Conservation (phyloP, 176 grass and related monocot species). For the Paspalum notatum region DNA sequence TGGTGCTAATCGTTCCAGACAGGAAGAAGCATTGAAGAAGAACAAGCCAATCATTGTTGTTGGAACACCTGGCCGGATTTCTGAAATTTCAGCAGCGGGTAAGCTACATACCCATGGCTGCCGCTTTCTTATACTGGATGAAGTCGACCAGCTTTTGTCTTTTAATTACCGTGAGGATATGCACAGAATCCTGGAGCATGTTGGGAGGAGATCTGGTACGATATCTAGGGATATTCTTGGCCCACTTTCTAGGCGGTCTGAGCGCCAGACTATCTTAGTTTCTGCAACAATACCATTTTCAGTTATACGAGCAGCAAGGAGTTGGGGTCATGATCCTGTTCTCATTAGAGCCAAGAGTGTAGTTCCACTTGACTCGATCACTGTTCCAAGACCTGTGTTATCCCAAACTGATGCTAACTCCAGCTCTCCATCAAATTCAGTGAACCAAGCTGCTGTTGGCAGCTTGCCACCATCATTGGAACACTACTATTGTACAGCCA, state of each 20-base stretch:
- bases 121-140: slow-evolving; percentile 88
- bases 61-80: slow-evolving; percentile 87
- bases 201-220: slow-evolving; percentile 65
- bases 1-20: slow-evolving; percentile 83
- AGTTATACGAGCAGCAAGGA: slow-evolving; percentile 82
- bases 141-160: slow-evolving; percentile 90
- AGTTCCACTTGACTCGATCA: slow-evolving; percentile 67
- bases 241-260: slow-evolving; percentile 68
- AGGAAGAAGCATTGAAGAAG: slow-evolving; percentile 95
- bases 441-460: slow-evolving; percentile 69
- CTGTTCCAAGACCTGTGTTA: slow-evolving; percentile 49
- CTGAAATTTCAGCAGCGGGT: slow-evolving; percentile 87
- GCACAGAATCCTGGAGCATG: slow-evolving; percentile 94
- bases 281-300: slow-evolving; percentile 95
- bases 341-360: slow-evolving; percentile 85
- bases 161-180: slow-evolving; percentile 98
- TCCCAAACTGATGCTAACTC: slow-evolving; percentile 39
- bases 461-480: slow-evolving; percentile 82
- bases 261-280: slow-evolving; percentile 87
- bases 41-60: slow-evolving; percentile 87
- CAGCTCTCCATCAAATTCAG: slow-evolving; percentile 42
- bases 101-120: slow-evolving; percentile 88
- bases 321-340: slow-evolving; percentile 83
- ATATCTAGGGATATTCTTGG: slow-evolving; percentile 72
- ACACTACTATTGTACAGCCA: slow-evolving; percentile 85